phyloP scores from a whole-genome alignment of 139 green algal species.

The Auxenochlorella pyrenoidosa region DNA sequence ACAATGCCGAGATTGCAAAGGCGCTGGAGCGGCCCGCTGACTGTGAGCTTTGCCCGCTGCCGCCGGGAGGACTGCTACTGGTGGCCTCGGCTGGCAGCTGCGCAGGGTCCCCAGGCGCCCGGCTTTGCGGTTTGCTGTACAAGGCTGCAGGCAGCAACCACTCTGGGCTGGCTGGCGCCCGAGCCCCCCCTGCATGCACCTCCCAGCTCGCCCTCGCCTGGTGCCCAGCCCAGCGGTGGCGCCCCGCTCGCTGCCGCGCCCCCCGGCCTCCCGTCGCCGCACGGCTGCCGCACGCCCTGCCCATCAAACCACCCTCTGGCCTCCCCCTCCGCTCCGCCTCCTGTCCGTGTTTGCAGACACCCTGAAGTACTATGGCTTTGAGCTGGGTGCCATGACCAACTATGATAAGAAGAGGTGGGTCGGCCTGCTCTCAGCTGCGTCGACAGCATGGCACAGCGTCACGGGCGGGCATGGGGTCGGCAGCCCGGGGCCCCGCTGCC shows the following conservation, averaged over 20 bases:
- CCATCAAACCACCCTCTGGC: neutral
- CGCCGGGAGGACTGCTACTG: too few species aligned
- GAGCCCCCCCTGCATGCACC: too few species aligned
- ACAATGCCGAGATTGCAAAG: slow-evolving; percentile 99
- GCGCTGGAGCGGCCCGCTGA: slow-evolving; percentile 92
- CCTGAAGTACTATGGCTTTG: slow-evolving; percentile 96
- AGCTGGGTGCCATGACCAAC: slow-evolving; percentile 97
- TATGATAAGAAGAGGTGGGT: slow-evolving; percentile 82
- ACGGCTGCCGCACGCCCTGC: neutral
- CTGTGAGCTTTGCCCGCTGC: slow-evolving; percentile 67
- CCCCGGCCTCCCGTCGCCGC: neutral
- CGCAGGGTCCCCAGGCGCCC: too few species aligned
- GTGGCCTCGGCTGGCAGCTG: too few species aligned
- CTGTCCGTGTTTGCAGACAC: slow-evolving; percentile 71
- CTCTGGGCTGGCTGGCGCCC: too few species aligned
- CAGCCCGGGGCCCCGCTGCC: too few species aligned
- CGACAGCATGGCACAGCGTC: too few species aligned
- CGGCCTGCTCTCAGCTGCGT: too few species aligned
- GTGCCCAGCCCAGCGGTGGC: neutral
- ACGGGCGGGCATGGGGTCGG: too few species aligned
- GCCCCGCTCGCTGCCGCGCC: neutral
- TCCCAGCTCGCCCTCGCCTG: neutral
- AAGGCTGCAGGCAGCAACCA: neutral
- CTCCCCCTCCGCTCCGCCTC: neutral
- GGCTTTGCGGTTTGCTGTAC: too few species aligned